phyloP scores from a whole-genome alignment of 1,284 basidiomycete genomes.

The Apiotrichum gracile region DNA sequence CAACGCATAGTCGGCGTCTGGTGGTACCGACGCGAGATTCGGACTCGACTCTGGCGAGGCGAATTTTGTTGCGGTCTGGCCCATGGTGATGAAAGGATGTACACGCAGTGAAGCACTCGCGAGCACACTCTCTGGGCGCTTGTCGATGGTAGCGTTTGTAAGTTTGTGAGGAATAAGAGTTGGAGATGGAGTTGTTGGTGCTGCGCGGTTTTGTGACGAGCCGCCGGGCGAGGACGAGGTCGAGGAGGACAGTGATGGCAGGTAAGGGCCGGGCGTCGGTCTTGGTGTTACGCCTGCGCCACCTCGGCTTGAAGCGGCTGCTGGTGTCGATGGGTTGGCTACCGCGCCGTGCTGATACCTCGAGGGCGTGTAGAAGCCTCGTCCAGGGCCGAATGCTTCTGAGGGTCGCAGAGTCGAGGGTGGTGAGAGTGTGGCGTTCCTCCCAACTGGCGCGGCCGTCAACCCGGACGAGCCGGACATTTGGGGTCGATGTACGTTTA shows the following conservation, averaged over 20 bases:
- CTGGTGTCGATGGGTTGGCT: no score
- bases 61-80: constrained; percentile 3
- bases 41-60: neutral
- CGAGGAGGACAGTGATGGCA: neutral
- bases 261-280: neutral
- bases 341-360: no score
- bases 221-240: neutral
- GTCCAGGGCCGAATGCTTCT: no score
- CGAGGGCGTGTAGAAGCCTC: no score
- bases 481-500: no score
- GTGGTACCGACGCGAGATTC: neutral
- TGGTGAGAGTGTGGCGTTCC: no score
- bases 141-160: neutral
- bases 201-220: neutral
- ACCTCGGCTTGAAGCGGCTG: no score
- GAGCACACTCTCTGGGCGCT: constrained; percentile 1
- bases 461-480: no score
- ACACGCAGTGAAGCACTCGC: constrained; percentile 8
- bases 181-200: neutral
- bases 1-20: neutral
- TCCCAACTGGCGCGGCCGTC: no score
- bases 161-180: neutral
- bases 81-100: constrained; percentile 14
- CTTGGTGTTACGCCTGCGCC: neutral
- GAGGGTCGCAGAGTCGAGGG: no score